Percentiles rank a stretch among this genome's conserved stretches.
These are phyloP conservation scores for Pleurotus giganteus DNA, from an alignment of 768 basidiomycete species.

Conservation along the genomic window DNA sequence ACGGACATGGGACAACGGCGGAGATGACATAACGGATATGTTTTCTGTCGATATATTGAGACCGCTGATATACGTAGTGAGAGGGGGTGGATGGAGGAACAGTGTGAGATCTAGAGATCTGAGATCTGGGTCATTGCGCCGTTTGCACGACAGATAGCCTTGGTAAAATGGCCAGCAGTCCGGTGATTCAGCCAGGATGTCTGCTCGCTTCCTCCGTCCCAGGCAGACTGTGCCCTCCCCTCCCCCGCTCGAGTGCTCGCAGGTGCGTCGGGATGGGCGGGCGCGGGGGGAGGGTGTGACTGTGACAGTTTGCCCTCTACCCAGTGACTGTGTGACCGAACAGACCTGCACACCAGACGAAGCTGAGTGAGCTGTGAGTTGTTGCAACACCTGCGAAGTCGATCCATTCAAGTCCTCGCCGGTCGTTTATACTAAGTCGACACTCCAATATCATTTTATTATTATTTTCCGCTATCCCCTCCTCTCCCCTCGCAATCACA, in stretches of 20 bases:
- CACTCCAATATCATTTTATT: not conserved
- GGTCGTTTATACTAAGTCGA: not conserved
- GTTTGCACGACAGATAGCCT: slow-evolving; percentile 10
- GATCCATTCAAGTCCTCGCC: not conserved
- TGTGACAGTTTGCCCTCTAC: slow-evolving; percentile 1
- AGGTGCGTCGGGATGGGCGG: not conserved
- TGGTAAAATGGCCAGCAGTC: slow-evolving; percentile 6
- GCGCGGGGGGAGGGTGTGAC: not conserved
- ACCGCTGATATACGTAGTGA: no score
- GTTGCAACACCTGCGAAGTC: slow-evolving; percentile 7
- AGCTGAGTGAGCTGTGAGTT: not conserved
- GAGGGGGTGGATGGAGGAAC: not conserved
- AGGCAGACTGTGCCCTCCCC: not conserved
- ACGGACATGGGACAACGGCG: no score
- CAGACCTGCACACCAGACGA: not conserved
- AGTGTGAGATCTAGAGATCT: slow-evolving; percentile 7
- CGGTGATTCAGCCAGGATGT: slow-evolving; percentile 1
- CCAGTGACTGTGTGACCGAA: slow-evolving; percentile 4
- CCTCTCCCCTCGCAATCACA: not conserved
- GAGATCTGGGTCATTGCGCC: slow-evolving; percentile 5
- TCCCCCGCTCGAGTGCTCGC: not conserved
- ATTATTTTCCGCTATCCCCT: slow-evolving; percentile 4
- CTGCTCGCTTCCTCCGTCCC: not conserved
- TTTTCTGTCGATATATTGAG: not conserved
- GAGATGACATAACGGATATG: not conserved